These are phyloP conservation scores for Zizania palustris DNA, from an alignment of 202 grass and related monocot species.

Conservation along the genomic window DNA sequence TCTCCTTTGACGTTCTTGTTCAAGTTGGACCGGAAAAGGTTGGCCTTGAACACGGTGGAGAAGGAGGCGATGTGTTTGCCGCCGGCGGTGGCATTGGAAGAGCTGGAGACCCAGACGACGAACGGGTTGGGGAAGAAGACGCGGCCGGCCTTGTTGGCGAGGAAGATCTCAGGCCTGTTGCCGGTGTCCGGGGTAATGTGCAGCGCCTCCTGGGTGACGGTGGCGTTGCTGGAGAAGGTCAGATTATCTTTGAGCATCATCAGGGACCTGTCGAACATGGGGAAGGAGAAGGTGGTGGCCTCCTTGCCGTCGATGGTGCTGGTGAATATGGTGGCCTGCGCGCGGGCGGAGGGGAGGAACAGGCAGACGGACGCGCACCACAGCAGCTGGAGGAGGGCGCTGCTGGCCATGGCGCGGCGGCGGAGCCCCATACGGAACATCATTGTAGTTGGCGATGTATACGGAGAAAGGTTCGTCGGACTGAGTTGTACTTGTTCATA, in stretches of 20 bases:
- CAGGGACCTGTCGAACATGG: slow-evolving; percentile 33
- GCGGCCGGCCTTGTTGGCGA: slow-evolving; percentile 55
- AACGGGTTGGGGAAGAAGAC: slow-evolving; percentile 50
- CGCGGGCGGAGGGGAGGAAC: slow-evolving; percentile 24
- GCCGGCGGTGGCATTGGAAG: slow-evolving; percentile 12
- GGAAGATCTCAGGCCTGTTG: neutral
- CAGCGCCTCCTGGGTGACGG: slow-evolving; percentile 25
- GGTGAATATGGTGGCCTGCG: slow-evolving; percentile 29
- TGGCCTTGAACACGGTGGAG: slow-evolving; percentile 59
- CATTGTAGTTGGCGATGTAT: neutral
- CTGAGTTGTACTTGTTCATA: too few relatives aligned
- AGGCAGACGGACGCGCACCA: slow-evolving; percentile 33
- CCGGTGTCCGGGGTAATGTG: slow-evolving; percentile 60
- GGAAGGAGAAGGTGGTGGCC: slow-evolving; percentile 50
- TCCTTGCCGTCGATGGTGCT: slow-evolving; percentile 17
- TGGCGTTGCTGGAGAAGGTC: neutral
- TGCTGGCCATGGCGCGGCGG: slow-evolving; percentile 11
- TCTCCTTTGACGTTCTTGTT: slow-evolving; percentile 42
- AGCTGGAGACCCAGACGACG: slow-evolving; percentile 43
- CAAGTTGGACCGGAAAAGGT: slow-evolving; percentile 40
- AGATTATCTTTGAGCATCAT: neutral
- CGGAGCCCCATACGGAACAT: slow-evolving; percentile 7
- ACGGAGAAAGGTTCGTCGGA: too few relatives aligned
- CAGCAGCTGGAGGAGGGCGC: slow-evolving; percentile 24
- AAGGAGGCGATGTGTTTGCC: slow-evolving; percentile 60